Conservation (phyloP, 2,329 filamentous ascomycete genomes). For the Trichoderma lentiforme region DNA sequence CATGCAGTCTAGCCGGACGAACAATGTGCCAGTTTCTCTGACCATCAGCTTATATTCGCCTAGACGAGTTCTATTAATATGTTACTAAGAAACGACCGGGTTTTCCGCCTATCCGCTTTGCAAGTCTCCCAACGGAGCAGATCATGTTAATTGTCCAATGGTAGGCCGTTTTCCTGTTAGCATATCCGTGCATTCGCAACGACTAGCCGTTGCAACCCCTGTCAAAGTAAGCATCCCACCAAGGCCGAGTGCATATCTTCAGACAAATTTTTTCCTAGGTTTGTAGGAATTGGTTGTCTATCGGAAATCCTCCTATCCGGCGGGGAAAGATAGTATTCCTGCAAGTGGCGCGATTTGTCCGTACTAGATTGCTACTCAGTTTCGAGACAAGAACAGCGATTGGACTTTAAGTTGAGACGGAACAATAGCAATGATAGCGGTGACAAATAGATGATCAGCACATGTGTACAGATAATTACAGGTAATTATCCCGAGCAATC, state of each 20-base stretch:
- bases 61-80: background rate
- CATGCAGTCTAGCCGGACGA: background rate
- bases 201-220: background rate
- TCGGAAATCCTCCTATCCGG: background rate
- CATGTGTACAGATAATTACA: background rate
- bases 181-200: background rate
- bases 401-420: background rate
- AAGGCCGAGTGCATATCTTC: background rate
- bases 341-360: background rate
- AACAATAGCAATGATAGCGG: background rate
- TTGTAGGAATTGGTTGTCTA: background rate
- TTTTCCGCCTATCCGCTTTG: background rate
- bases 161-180: background rate
- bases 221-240: background rate
- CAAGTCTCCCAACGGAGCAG: background rate
- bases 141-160: background rate
- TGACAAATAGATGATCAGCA: background rate
- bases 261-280: background rate
- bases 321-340: background rate
- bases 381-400: background rate
- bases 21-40: background rate
- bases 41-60: conserved; percentile 1
- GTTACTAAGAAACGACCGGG: background rate
- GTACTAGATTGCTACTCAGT: background rate
- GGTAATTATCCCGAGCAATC: background rate